Conservation (phyloP, 2,329 filamentous ascomycete genomes). For the Bipolaris zeicola region DNA sequence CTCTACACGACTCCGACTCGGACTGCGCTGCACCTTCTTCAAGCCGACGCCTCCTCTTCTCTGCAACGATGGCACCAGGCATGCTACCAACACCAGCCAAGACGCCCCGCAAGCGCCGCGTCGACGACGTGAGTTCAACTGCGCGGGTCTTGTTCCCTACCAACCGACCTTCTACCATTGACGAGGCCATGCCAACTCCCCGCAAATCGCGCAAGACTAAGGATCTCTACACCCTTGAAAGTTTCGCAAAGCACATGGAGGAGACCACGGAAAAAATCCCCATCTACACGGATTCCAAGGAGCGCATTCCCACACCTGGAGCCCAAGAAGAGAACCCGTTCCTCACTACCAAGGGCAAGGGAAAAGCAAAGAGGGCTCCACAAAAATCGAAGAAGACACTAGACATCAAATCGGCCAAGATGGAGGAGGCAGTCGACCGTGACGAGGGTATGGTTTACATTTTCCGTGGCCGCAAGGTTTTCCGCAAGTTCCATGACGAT, state of each 20-base stretch:
- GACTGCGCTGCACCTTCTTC: constrained; percentile 36
- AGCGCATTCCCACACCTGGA: constrained; percentile 72
- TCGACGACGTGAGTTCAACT: constrained; percentile 51
- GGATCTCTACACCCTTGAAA: constrained; percentile 51
- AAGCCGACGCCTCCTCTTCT: constrained; percentile 29
- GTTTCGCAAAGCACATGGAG: constrained; percentile 55
- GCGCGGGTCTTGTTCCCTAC: constrained; percentile 64
- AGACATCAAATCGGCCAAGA: constrained; percentile 62
- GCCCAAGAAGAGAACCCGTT: constrained; percentile 74
- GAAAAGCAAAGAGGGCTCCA: constrained; percentile 54
- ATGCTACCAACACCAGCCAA: constrained; percentile 81
- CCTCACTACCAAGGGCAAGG: constrained; percentile 57
- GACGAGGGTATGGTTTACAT: constrained; percentile 76
- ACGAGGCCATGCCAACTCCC: constrained; percentile 64
- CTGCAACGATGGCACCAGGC: constrained; percentile 41
- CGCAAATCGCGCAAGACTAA: constrained; percentile 63
- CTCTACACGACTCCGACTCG: constrained; percentile 38
- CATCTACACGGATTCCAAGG: constrained; percentile 81
- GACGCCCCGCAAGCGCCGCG: constrained; percentile 69
- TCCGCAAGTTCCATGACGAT: constrained; percentile 67
- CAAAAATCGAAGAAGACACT: constrained; percentile 55
- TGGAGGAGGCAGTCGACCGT: constrained; percentile 68
- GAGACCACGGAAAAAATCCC: constrained; percentile 65
- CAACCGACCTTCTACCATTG: constrained; percentile 66
- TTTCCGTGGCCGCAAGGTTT: constrained; percentile 81